Evolutionary conservation across 106 monocot genomes (phyloP).

Genomic region (Platanthera guangdongensis): DNA sequence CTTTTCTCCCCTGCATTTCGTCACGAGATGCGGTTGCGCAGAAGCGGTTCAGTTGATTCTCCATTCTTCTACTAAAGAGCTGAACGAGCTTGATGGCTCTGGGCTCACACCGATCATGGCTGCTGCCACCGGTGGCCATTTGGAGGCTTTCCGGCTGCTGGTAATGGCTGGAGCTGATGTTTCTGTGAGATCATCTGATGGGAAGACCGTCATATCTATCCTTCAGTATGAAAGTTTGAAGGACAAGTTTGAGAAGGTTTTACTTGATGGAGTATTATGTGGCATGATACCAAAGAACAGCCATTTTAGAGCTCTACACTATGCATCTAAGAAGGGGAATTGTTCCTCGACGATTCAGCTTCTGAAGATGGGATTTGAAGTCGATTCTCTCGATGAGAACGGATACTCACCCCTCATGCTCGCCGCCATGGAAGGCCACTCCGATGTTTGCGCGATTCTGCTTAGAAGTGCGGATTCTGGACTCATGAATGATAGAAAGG

Average conservation of each 20-base stretch:
- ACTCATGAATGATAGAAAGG: slow-evolving; percentile 21
- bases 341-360: slow-evolving; percentile 28
- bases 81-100: slow-evolving; percentile 34
- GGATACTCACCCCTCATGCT: slow-evolving; percentile 60
- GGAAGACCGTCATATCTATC: slow-evolving; percentile 29
- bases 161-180: slow-evolving; percentile 60
- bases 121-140: slow-evolving; percentile 28
- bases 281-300: slow-evolving; percentile 12
- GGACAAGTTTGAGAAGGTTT: slow-evolving; percentile 30
- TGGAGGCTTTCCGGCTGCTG: slow-evolving; percentile 40
- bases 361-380: slow-evolving; percentile 34
- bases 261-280: slow-evolving; percentile 36
- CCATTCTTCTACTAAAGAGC: slow-evolving; percentile 14
- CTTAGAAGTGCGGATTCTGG: slow-evolving; percentile 35
- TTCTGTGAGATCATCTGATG: slow-evolving; percentile 17
- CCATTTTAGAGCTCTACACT: slow-evolving; percentile 44
- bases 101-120: slow-evolving; percentile 51
- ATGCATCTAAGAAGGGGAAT: slow-evolving; percentile 46
- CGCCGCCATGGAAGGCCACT: slow-evolving; percentile 41
- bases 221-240: slow-evolving; percentile 10
- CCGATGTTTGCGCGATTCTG: slow-evolving; percentile 37
- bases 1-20: slow-evolving; percentile 49
- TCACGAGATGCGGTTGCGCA: slow-evolving; percentile 18
- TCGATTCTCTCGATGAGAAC: slow-evolving; percentile 36
- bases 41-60: slow-evolving; percentile 47